Percentiles rank a stretch among this genome's conserved stretches.
Evolutionary conservation across 1,284 basidiomycete species (phyloP).

Genomic region (Cerioporus squamosus): DNA sequence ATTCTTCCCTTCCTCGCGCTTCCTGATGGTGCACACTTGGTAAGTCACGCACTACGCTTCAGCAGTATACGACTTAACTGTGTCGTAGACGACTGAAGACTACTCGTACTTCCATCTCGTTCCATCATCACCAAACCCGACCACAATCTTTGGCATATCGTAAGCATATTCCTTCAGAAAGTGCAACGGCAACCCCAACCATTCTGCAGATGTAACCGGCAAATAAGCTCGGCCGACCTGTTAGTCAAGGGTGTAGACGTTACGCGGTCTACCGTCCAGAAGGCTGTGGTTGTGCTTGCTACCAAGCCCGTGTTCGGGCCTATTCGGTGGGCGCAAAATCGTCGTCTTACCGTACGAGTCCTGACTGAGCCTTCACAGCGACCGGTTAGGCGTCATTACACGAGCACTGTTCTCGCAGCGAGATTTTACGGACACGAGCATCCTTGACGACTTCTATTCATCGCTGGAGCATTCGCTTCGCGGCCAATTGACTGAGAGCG

Average conservation of each 20-base stretch:
- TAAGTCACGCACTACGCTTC: conserved; percentile 36
- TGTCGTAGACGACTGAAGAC: conserved; percentile 84
- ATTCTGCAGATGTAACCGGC: conserved; percentile 84
- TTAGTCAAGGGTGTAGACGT: conserved; percentile 86
- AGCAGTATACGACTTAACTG: not conserved
- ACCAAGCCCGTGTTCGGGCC: conserved; percentile 89
- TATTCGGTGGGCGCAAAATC: conserved; percentile 59
- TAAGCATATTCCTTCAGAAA: conserved; percentile 43
- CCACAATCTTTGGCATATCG: conserved; percentile 94
- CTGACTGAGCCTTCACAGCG: conserved; percentile 45
- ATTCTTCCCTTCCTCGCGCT: conserved; percentile 98
- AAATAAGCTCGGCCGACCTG: conserved; percentile 86
- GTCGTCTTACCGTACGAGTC: not conserved
- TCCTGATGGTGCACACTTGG: conserved; percentile 96
- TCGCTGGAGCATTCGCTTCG: conserved; percentile 73
- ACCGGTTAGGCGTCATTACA: conserved; percentile 96
- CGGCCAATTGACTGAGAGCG: conserved; percentile 78
- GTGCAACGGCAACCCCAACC: not conserved
- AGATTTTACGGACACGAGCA: conserved; percentile 84
- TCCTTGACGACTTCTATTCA: conserved; percentile 82
- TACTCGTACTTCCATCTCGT: conserved; percentile 96
- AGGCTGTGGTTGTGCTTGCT: conserved; percentile 94
- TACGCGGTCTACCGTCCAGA: conserved; percentile 96
- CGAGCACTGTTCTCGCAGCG: conserved; percentile 88
- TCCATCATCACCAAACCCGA: conserved; percentile 67